phyloP scores from a whole-genome alignment of 2,329 filamentous ascomycete species.

The Rugonectria rugulosa region DNA sequence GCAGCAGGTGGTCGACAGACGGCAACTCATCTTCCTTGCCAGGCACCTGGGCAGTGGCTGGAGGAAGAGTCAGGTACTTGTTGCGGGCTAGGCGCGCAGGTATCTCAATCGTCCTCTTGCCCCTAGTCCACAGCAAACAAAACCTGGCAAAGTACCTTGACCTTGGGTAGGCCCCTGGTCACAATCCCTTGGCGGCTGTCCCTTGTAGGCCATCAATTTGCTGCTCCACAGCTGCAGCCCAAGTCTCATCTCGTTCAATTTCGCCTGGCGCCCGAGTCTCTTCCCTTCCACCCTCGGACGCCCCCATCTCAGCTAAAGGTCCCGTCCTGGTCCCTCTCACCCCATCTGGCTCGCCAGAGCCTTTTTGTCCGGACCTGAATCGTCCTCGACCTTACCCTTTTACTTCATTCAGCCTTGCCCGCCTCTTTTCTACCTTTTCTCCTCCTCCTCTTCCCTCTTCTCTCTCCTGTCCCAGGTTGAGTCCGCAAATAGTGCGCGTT shows the following conservation, averaged over 20 bases:
- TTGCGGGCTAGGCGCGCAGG: background rate
- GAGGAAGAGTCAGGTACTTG: too few species aligned
- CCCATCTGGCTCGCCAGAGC: slow-evolving; percentile 34
- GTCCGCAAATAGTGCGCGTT: slow-evolving; percentile 21
- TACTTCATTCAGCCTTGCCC: slow-evolving; percentile 26
- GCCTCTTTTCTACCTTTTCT: slow-evolving; percentile 11
- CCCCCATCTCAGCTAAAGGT: slow-evolving; percentile 35
- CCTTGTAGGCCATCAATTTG: slow-evolving; percentile 16
- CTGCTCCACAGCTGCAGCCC: slow-evolving; percentile 37
- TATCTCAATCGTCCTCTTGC: background rate
- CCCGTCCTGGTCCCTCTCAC: slow-evolving; percentile 25
- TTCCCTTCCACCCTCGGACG: slow-evolving; percentile 30
- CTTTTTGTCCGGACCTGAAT: slow-evolving; percentile 16
- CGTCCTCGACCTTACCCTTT: slow-evolving; percentile 14
- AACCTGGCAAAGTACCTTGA: slow-evolving; percentile 3
- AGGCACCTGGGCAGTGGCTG: background rate
- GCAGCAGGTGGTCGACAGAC: slow-evolving; percentile 10
- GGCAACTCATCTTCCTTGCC: background rate
- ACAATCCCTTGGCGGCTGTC: slow-evolving; percentile 8
- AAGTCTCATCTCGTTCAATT: slow-evolving; percentile 43
- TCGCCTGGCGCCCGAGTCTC: slow-evolving; percentile 40
- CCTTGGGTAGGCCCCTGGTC: slow-evolving; percentile 18
- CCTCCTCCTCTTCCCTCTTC: slow-evolving; percentile 16
- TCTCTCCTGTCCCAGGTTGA: slow-evolving; percentile 21
- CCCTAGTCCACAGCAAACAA: background rate